Percentiles rank a stretch among this genome's conserved stretches.
These are phyloP conservation scores for Cercospora janseana DNA, from an alignment of 2,329 filamentous ascomycete species.

Conservation along the genomic window DNA sequence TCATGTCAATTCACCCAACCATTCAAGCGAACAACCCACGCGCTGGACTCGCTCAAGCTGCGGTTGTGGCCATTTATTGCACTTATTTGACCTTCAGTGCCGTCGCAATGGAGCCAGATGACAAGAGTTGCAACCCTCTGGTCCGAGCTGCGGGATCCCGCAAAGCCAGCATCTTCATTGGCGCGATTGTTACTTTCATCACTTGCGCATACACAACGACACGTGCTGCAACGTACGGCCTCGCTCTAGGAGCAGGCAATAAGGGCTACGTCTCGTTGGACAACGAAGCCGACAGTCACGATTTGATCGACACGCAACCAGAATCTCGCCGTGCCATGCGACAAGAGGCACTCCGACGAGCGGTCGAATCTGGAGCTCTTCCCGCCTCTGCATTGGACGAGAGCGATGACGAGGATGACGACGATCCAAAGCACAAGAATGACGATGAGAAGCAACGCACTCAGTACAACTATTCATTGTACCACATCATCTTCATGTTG, in stretches of 20 bases:
- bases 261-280: conserved; percentile 65
- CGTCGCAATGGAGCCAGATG: conserved; percentile 96
- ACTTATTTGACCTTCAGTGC: conserved; percentile 98
- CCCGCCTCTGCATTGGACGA: conserved; percentile 86
- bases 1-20: conserved; percentile 82
- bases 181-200: conserved; percentile 92
- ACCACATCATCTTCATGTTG: conserved; percentile 97
- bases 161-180: conserved; percentile 85
- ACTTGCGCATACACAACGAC: conserved; percentile 98
- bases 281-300: conserved; percentile 73
- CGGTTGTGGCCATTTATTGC: conserved; percentile 97
- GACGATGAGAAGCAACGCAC: conserved; percentile 88
- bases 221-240: conserved; percentile 85
- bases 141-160: conserved; percentile 81
- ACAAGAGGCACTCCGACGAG: conserved; percentile 82
- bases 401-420: conserved; percentile 65
- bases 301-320: conserved; percentile 83
- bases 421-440: conserved; percentile 61
- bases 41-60: conserved; percentile 92
- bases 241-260: conserved; percentile 66
- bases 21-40: conserved; percentile 91
- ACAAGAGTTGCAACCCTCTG: conserved; percentile 90
- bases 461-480: conserved; percentile 94
- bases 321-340: conserved; percentile 82
- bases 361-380: conserved; percentile 87